These are phyloP conservation scores for Cladosporium cucumerinum DNA, from an alignment of 2,329 filamentous ascomycete genomes.

Conservation along the genomic window DNA sequence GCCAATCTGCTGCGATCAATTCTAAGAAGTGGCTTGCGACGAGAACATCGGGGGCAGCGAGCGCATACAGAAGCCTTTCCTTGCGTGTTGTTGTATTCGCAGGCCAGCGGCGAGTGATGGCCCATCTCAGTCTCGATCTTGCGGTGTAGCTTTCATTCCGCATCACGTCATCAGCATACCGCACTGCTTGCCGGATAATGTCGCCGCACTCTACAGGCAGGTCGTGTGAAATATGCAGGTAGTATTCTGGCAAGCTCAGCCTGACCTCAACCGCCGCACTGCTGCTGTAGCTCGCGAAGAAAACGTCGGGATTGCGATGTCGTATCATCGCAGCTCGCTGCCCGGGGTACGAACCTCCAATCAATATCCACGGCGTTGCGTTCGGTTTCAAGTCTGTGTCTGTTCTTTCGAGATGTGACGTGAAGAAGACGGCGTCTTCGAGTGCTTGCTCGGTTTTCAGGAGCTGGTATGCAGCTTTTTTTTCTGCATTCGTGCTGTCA, in stretches of 20 bases:
- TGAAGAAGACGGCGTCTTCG: conserved; percentile 25
- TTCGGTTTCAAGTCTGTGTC: conserved; percentile 16
- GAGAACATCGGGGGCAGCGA: conserved; percentile 7
- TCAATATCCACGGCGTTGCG: conserved; percentile 24
- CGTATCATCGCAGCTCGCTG: conserved; percentile 22
- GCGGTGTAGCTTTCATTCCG: conserved; percentile 19
- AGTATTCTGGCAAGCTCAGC: conserved; percentile 24
- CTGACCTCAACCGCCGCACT: conserved; percentile 21
- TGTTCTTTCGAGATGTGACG: conserved; percentile 22
- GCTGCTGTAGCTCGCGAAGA: conserved; percentile 24
- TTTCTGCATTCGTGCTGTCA: conserved; percentile 18
- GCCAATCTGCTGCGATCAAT: conserved; percentile 12
- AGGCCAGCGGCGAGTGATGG: not conserved
- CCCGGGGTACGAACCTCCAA: conserved; percentile 26
- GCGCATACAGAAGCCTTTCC: not conserved
- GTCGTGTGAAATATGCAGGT: conserved; percentile 16
- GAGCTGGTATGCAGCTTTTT: conserved; percentile 23
- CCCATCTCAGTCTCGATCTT: not conserved
- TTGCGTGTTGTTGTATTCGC: not conserved
- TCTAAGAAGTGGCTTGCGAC: not conserved
- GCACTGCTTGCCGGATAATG: conserved; percentile 22
- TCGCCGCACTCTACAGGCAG: conserved; percentile 20
- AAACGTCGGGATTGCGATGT: conserved; percentile 24
- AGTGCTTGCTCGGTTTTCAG: conserved; percentile 26
- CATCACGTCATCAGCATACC: conserved; percentile 20